Base-by-base conservation (phyloP, 2,329 filamentous ascomycete genomes). In the Seiridium unicorne region DNA sequence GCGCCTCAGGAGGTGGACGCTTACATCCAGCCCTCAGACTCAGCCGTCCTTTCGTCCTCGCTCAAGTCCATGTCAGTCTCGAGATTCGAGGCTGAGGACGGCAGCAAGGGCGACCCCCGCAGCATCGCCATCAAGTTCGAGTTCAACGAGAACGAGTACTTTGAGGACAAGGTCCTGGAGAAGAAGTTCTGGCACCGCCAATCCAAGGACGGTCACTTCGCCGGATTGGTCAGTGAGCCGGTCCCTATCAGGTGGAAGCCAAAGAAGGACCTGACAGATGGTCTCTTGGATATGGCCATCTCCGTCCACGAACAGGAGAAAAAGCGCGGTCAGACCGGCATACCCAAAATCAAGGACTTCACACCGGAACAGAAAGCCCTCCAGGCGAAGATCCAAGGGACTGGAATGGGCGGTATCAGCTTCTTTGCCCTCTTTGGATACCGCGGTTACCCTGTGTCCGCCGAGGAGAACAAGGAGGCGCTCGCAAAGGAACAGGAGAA, bases 391-490 rank as follows among this genome's bases (percentile, higher is more conserved):
- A 85, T 84, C 62, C 81, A 86, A 65, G 77, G 79, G 64, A 87
- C 83, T 13, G 84, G 85, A 51, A 82, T 90, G 63, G 86, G 85
- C 51, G 87, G 84, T 5, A 72, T 88, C 55, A 93, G 89, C 77
- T 97, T 97, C 83, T 97, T 97, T 73, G 86, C 88, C 60, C 95
- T 89, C 84, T 97, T 97, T 74, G 91, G 89, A 58, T 97, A 89
- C 79, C 86, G 83, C 63, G 91, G 87, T 64, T 80, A 85, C 64
- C 85, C 85, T 69, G 79, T 97, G 67, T 85, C 84, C 51, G 89
- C 86, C 2, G 89, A 91, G 75, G 90, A 96, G 81, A 89, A 84
- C 67, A 78, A 78, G 65, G 78, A 83, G 62, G 89, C 88, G 5
- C 76, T 73, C 32, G 84, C 86, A 75, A 81, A 86, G 68, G 84